Conservation (phyloP, 768 basidiomycete species). For the Lentinus brumalis region DNA sequence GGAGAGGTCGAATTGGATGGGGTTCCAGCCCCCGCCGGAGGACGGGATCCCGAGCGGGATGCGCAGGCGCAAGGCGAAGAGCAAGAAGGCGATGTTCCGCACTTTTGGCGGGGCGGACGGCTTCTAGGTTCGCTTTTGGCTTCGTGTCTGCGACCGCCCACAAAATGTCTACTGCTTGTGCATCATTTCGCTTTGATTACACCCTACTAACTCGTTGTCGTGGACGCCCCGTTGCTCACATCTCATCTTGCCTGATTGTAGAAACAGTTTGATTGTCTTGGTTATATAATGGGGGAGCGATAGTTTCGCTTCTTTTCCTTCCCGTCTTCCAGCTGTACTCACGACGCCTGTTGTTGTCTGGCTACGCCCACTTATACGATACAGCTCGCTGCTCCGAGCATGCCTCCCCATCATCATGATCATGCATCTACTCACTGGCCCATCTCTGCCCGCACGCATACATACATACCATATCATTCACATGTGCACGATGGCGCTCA, state of each 20-base stretch:
- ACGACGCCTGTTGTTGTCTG: background rate
- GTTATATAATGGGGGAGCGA: background rate
- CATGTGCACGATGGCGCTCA: no score
- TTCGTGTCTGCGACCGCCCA: background rate
- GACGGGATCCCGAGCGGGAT: conserved; percentile 25
- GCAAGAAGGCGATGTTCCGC: conserved; percentile 27
- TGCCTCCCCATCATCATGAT: no score
- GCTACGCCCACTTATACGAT: no score
- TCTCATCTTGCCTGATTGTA: no score
- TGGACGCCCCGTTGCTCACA: no score
- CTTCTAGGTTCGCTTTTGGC: background rate
- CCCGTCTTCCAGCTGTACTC: background rate
- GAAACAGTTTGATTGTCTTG: background rate
- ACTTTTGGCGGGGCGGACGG: conserved; percentile 26
- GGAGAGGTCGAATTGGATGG: conserved; percentile 25
- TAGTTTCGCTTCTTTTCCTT: background rate
- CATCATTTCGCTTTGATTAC: background rate
- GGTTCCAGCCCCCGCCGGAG: conserved; percentile 31
- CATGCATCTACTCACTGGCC: no score
- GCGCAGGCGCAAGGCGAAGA: conserved; percentile 30
- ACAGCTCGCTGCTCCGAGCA: no score
- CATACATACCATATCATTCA: background rate
- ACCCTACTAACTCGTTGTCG: no score
- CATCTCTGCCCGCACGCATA: background rate
- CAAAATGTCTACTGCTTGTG: background rate